Base-by-base conservation (phyloP, 1,284 basidiomycete species). In the Ceratobasidium sp. region DNA sequence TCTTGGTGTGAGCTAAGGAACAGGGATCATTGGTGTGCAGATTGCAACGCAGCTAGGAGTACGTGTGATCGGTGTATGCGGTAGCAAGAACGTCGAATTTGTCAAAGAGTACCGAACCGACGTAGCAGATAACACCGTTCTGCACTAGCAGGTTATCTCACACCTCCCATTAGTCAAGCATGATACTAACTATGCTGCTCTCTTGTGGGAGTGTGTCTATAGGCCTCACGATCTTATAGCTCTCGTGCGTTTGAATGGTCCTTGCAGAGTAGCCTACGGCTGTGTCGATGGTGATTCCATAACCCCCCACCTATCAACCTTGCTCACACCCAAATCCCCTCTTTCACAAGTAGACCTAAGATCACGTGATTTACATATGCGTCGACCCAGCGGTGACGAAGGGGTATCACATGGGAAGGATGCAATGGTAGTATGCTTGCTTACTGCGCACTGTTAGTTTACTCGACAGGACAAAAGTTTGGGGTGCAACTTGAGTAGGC, bases 11-110 rank as follows among this genome's bases (percentile, higher is more conserved):
- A 64, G 62, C 29, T 41, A 27, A 50, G 62, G 62, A 9, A 64
- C 62, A 24, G 62, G 62, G 14, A 64, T 64, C 19, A 27, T 64
- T 50, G 62, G 62, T 6, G 62, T 64, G 11, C 62, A 90, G 59
- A 48, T 64, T 2, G 62, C 62, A 7, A 64, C 47, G 33, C 17
- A 36, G 4, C 44, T 64, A 17, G 62, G 62, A 11, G n/a, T 47
- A 29, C 36, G 27, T 22, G 62, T 64, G 2, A 47, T 64, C 27
- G 62, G 44, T 5, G 47, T 64, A 22, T 64, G 62, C 45, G 50
- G 62, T 31, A 47, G 62, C 4, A 50, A 64, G 44, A 50, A 64
- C 24, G 62, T 47, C 5, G 62, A 64, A n/a, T 64, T 64, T 48
- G 62, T 64, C 5, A 64, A 48, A 29, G 22, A 47, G 4, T 17